Evolutionary conservation across 108 stramenopile species (phyloP), one percentile per base, ranked within the genome.

Genomic region (Pseudonitzschia pungens): DNA sequence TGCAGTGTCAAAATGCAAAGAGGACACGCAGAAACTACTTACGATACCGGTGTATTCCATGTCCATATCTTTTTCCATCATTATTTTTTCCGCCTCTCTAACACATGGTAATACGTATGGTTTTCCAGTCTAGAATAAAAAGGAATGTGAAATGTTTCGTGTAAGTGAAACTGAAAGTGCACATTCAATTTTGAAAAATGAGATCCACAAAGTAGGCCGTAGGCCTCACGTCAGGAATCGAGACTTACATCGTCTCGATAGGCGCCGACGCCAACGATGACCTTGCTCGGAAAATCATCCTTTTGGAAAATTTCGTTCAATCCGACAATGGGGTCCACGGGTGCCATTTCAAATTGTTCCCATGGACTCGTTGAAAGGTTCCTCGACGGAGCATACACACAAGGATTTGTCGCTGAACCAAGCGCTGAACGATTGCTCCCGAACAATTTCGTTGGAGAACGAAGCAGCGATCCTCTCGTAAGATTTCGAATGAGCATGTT

Each of bases 311-410:
- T 85, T 73, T 98, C 98, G 27, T 84, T 98, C 52, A 99, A 84
- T n/a, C 99, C 99, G 45, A 99, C 91, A 64, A 99, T 99, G 12
- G 98, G 93, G 80, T 99, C 99, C 2, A 93, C 84, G 4, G 99
- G 97, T 14, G 96, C 99, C 95, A 97, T 91, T 14, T 94, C 95
- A 69, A 96, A 95, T 33, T 85, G 36, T 9, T 81, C 63, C 91
- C 91, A 95, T 22, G 86, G 90, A 70, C 89, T 90, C 44, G 73
- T 52, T 24, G 54, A 60, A 62, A 62, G 60, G 32, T 29, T 1
- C 52, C 44, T 42, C 40, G 36, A 53, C 6, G 26, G 12, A n/a
- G 74, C 27, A 21, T 36, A 9, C 16, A 18, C 36, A 62, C 60
- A 62, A 62, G 32, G 27, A 15, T 41, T 33, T 11, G 20, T 36